Base-by-base conservation (phyloP, 768 basidiomycete species). In the Amanita inopinata region DNA sequence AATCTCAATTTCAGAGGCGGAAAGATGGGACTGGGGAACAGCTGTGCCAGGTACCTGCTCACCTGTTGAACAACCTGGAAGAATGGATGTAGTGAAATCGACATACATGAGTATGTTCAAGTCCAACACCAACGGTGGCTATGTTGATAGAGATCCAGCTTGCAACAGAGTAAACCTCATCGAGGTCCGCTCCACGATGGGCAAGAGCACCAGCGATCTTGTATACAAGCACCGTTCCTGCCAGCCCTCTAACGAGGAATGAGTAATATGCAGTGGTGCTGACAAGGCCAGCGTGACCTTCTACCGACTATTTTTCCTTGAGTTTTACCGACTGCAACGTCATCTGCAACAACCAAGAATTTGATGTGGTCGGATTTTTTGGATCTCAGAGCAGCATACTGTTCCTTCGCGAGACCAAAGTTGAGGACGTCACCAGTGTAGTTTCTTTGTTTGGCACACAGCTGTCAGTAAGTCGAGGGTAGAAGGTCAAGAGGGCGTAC, bases 381-480 rank as follows among this genome's bases (percentile, higher is more conserved):
- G 0, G 86, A 80, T 43, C 83, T 71, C 36, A 67, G 59, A 3
- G 86, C 78, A 2, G 84, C 79, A 47, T 83, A 81, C 51, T 86
- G 83, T 53, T 94, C 89, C 51, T 78, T 83, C 2, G 90, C 90
- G 7, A 94, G 73, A 17, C 91, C 91, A 53, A 94, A 94, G 55
- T 92, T 89, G 35, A 94, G 76, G 27, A 91, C 73, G 51, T 94
- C 91, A 12, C 91, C 91, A 0, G 88, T 91, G 55, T 90, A 90
- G 53, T 90, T 90, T 58, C 83, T 88, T 45, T 34, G 19, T 17
- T 5, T 22, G 23, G n/a, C n/a, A n/a, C n/a, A n/a, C n/a, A n/a
- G n/a, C n/a, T 53, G 30, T 45, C 40, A 47, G 37, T 9, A 23
- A 46, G 32, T 24, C 38, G 27, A n/a, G 24, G 12, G n/a, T 48